phyloP scores from a whole-genome alignment of 2,329 filamentous ascomycete genomes.

The Didymellaceae sp. region DNA sequence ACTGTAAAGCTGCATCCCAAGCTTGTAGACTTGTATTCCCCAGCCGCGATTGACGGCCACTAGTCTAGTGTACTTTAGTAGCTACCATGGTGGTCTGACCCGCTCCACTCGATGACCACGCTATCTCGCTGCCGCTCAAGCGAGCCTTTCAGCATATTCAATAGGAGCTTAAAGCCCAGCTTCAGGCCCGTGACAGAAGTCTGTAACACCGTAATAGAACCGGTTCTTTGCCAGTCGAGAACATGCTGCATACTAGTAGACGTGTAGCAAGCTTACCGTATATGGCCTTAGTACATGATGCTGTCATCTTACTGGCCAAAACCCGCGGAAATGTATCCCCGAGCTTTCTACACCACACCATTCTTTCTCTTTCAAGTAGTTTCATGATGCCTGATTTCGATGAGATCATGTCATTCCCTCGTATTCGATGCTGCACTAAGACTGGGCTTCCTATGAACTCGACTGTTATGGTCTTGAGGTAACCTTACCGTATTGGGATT shows the following conservation, averaged over 20 bases:
- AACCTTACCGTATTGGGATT: neutral
- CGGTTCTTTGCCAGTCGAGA: neutral
- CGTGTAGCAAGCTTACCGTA: conserved; percentile 15
- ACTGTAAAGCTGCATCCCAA: too few relatives aligned
- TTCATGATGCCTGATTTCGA: neutral
- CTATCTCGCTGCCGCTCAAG: too few relatives aligned
- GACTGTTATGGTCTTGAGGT: neutral
- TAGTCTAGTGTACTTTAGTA: too few relatives aligned
- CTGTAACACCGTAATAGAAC: neutral
- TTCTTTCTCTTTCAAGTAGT: conserved; percentile 9
- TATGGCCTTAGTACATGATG: neutral
- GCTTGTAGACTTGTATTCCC: too few relatives aligned
- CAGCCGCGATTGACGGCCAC: too few relatives aligned
- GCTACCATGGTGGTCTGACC: too few relatives aligned
- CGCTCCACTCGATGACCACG: too few relatives aligned
- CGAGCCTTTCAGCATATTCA: neutral
- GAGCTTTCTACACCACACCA: conserved; percentile 1
- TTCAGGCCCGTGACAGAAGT: neutral
- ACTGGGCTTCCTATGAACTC: neutral
- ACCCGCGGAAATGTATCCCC: conserved; percentile 8
- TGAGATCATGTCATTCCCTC: neutral
- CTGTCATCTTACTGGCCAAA: conserved; percentile 5
- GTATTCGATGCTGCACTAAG: neutral
- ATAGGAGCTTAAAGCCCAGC: neutral
- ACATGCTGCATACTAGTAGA: neutral